Conservation (phyloP, 345 rosid genomes). For the Camelina sativa region DNA sequence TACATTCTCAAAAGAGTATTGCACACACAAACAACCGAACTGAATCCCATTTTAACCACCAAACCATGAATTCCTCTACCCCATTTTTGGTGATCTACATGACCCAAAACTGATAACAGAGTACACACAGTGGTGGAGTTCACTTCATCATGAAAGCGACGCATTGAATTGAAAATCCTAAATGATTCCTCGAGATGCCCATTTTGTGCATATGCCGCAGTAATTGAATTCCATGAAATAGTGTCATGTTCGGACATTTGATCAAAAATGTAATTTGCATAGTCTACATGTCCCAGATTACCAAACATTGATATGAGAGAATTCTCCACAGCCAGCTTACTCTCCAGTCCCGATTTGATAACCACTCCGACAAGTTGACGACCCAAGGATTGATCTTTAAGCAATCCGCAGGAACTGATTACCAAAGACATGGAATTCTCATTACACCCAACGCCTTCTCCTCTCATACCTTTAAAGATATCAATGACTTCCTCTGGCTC, state of each 20-base stretch:
- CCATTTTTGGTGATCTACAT: slow-evolving; percentile 64
- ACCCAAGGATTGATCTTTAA: slow-evolving; percentile 60
- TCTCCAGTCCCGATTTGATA: slow-evolving; percentile 62
- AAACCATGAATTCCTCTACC: slow-evolving; percentile 78
- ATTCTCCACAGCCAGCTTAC: slow-evolving; percentile 65
- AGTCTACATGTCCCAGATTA: slow-evolving; percentile 50
- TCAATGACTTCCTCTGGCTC: slow-evolving; percentile 57
- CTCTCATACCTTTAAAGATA: slow-evolving; percentile 57
- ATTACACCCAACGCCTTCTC: slow-evolving; percentile 60
- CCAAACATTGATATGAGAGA: slow-evolving; percentile 81
- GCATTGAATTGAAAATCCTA: slow-evolving; percentile 59
- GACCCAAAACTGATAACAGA: slow-evolving; percentile 62
- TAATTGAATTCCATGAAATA: slow-evolving; percentile 84
- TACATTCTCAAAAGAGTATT: slow-evolving; percentile 80
- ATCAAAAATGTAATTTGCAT: slow-evolving; percentile 57
- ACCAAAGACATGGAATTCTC: slow-evolving; percentile 72
- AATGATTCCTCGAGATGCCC: slow-evolving; percentile 56
- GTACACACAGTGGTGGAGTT: slow-evolving; percentile 73
- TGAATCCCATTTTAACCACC: slow-evolving; percentile 61
- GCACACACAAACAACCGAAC: slow-evolving; percentile 55
- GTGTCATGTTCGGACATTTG: slow-evolving; percentile 66
- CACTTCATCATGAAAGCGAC: slow-evolving; percentile 50
- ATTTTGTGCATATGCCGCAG: slow-evolving; percentile 61
- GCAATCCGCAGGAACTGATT: slow-evolving; percentile 62
- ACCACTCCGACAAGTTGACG: slow-evolving; percentile 64